Base-by-base conservation (phyloP, 2,329 filamentous ascomycete species). In the Rutstroemia sp. region DNA sequence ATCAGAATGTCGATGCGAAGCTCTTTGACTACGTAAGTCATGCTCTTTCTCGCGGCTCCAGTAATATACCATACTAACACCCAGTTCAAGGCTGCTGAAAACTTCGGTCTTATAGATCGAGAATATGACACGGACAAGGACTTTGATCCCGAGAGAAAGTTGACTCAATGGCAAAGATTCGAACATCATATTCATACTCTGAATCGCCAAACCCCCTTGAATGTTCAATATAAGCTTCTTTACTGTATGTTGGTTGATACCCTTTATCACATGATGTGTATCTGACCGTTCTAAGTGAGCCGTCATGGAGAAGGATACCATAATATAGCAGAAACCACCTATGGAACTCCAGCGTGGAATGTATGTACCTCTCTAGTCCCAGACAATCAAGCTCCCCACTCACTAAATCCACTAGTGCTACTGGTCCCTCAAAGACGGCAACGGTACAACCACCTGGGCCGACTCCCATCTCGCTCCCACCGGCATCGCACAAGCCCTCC, bases 241-340 rank as follows among this genome's bases (percentile, higher is more conserved):
- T 84, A 84, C 69, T 75, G 65, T 66, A 48, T 17, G 57, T 57
- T 5, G 25, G 7, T 25, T 23, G 4, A 40, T 23, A 3, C 23
- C 5, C 16, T 19, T 17, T 12, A 49, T 55, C 52, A 49, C 45
- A 54, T 54, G 45, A 49, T 16, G 17, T 34, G 27, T 36, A 40
- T 30, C 65, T 61, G 64, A 23, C 50, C n/a, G 23, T 46, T 46
- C 3, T 21, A 16, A 66, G 64, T 88, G 69, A 85, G 81, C 3
- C 81, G 87, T 40, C 87, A 89, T 65, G 87, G 86, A 21, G 79
- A 89, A 69, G 86, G 86, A 12, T 81, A 73, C 63, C 80, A 83
- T 61, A 84, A 83, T 61, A 76, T 76, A 6, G 85, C 84, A 14
- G 83, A 88, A 71, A 73, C 75, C 17, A 84, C 75, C 66, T 88